Base-by-base conservation (phyloP, 805 yeast species). In the Zygosaccharomyces lentus region DNA sequence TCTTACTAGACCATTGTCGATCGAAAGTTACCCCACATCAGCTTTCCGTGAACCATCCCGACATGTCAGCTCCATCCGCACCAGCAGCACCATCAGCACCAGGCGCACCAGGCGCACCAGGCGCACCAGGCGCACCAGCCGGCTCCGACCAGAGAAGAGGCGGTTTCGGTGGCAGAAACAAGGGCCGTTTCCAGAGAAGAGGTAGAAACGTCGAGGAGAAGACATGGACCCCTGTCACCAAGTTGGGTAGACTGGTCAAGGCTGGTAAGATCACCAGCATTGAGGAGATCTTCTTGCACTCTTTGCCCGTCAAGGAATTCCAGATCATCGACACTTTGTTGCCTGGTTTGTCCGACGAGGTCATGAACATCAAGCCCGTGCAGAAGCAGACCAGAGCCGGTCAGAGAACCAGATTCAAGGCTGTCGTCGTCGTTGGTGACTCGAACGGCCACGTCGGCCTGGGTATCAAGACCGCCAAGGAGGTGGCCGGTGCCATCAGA, bases 361-460 rank as follows among this genome's bases (percentile, higher is more conserved):
- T 93, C 71, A 93, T 93, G 99, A 91, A 91, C 88, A 93, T 93
- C 81, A 84, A 91, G 81, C 95, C 99, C 64, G 99, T 93, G 67
- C 99, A 93, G 81, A 93, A 93, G 85, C 99, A 93, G 81, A 93
- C 99, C 83, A 84, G 96, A 80, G 99, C 99, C 70, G 99, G 99
- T 89, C 99, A 93, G 84, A 91, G 99, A 84, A 93, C 98, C 79
- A 89, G 99, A 84, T 90, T 93, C 85, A 95, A 95, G 93, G 99
- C 98, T 76, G 96, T 93, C 71, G 98, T 93, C 73, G 89, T 93
- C 71, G 89, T 93, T 74, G 99, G 99, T 82, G 99, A 93, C 82
- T 80, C 90, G 71, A 88, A 89, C 88, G 99, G 99, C 75, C 99
- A 93, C 83, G 96, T 93, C 78, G 99, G 99, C 87, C 85, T 93